Percentiles rank a stretch among this genome's conserved stretches.
phyloP scores from a whole-genome alignment of 331 rosid species.

The Telfairia occidentalis region DNA sequence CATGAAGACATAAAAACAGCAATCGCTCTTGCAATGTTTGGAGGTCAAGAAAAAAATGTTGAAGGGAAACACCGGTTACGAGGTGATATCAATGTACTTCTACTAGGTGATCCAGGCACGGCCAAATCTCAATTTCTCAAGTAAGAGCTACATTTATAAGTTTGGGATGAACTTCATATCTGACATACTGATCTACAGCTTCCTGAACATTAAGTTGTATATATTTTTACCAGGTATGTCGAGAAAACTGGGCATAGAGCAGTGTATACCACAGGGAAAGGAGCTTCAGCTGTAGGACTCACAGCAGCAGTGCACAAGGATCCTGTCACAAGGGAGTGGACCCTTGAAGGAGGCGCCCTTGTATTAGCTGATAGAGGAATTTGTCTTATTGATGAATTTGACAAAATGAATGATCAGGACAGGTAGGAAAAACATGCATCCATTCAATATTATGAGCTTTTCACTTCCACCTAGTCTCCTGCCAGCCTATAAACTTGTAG shows the following conservation, averaged over 20 bases:
- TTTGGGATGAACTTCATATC: not conserved
- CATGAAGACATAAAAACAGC: constrained; percentile 92
- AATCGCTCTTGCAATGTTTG: constrained; percentile 89
- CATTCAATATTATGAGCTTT: not conserved
- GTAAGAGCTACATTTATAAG: constrained; percentile 32
- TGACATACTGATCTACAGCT: not conserved
- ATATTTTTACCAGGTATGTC: constrained; percentile 42
- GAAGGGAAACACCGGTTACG: constrained; percentile 76
- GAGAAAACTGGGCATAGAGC: constrained; percentile 98
- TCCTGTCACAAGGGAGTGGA: constrained; percentile 96
- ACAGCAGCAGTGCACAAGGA: constrained; percentile 98
- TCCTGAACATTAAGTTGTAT: not conserved
- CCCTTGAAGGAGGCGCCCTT: constrained; percentile 97
- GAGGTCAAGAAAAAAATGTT: constrained; percentile 88
- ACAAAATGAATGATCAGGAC: constrained; percentile 98
- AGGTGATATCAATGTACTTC: constrained; percentile 90
- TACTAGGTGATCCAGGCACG: constrained; percentile 92
- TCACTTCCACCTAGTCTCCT: not conserved
- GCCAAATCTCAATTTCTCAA: constrained; percentile 97
- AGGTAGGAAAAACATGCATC: constrained; percentile 36
- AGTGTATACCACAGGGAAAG: constrained; percentile 93
- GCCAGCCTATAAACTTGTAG: not conserved
- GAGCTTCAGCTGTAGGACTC: constrained; percentile 98
- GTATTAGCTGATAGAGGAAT: constrained; percentile 93
- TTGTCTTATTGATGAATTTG: constrained; percentile 96